A percentile compares a stretch with the other conserved stretches of the same genome.
phyloP scores from a whole-genome alignment of 2,329 filamentous ascomycete genomes.

The Grosmannia huntii region DNA sequence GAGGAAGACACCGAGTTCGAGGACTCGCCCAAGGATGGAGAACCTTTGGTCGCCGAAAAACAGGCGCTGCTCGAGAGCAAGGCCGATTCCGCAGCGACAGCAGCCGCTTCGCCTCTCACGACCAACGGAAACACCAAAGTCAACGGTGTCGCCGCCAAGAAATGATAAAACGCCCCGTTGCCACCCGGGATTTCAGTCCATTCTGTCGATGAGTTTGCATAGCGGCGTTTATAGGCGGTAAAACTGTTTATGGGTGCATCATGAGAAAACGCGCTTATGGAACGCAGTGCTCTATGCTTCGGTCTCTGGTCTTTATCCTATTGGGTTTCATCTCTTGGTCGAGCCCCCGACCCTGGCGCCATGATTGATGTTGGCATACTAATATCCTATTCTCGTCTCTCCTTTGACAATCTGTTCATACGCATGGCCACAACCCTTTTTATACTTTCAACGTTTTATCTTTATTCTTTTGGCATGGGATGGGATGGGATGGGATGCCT shows the following conservation, averaged over 20 bases:
- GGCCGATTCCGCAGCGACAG: neutral
- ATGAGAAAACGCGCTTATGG: neutral
- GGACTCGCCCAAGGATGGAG: slow-evolving; percentile 11
- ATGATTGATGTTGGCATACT: neutral
- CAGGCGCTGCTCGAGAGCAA: slow-evolving; percentile 11
- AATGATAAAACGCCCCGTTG: slow-evolving; percentile 4
- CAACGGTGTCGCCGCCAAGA: slow-evolving; percentile 13
- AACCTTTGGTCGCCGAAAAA: slow-evolving; percentile 10
- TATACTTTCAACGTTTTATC: neutral
- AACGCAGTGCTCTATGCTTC: neutral
- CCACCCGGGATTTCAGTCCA: neutral
- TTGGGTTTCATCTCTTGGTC: neutral
- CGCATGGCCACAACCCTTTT: slow-evolving; percentile 1
- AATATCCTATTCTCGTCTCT: neutral
- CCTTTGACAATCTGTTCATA: neutral
- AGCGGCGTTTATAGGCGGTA: slow-evolving; percentile 6
- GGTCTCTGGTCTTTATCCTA: neutral
- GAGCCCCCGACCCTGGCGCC: neutral
- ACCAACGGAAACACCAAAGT: neutral
- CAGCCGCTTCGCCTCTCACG: neutral
- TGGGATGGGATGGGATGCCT: neutral
- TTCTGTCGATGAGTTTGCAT: slow-evolving; percentile 3
- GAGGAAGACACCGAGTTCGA: slow-evolving; percentile 50
- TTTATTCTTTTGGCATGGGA: neutral
- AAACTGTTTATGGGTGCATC: neutral